Conservation (phyloP, 345 rosid species). For the Excoecaria agallocha region DNA sequence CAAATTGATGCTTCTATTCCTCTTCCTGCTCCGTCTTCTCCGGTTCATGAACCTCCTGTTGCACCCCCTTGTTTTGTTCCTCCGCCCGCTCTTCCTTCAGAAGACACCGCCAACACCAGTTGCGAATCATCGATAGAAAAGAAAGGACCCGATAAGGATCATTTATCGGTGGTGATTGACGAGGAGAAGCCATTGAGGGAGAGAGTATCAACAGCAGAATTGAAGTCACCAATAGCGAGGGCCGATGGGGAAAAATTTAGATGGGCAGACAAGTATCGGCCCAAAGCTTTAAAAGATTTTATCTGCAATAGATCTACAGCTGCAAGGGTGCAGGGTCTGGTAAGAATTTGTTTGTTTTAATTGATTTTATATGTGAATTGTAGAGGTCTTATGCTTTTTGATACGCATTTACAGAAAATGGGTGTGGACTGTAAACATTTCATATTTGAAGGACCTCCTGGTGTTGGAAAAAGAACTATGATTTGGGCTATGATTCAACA, state of each 20-base stretch:
- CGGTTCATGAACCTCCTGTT: not conserved
- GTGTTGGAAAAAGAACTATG: constrained; percentile 69
- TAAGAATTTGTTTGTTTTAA: constrained; percentile 5
- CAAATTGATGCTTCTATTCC: not conserved
- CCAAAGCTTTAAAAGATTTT: constrained; percentile 46
- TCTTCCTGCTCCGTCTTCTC: not conserved
- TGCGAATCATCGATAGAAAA: not conserved
- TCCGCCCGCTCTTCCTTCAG: not conserved
- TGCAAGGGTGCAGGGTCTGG: constrained; percentile 31
- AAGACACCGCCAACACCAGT: not conserved
- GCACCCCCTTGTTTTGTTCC: not conserved
- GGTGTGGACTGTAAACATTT: constrained; percentile 34
- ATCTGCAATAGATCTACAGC: constrained; percentile 54
- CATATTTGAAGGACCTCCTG: constrained; percentile 61
- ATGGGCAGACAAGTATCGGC: constrained; percentile 52
- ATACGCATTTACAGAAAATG: constrained; percentile 20
- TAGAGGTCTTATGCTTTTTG: not conserved
- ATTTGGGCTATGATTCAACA: constrained; percentile 55
- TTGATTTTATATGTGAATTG: not conserved
- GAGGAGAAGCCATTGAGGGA: constrained; percentile 71
- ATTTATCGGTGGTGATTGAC: not conserved
- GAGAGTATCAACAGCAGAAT: constrained; percentile 34
- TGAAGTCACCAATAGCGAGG: not conserved
- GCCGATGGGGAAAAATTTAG: constrained; percentile 17
- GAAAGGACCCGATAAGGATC: not conserved